These are phyloP conservation scores for Globisporangium heterothallicum DNA, from an alignment of 352 stramenopile genomes.

Conservation along the genomic window DNA sequence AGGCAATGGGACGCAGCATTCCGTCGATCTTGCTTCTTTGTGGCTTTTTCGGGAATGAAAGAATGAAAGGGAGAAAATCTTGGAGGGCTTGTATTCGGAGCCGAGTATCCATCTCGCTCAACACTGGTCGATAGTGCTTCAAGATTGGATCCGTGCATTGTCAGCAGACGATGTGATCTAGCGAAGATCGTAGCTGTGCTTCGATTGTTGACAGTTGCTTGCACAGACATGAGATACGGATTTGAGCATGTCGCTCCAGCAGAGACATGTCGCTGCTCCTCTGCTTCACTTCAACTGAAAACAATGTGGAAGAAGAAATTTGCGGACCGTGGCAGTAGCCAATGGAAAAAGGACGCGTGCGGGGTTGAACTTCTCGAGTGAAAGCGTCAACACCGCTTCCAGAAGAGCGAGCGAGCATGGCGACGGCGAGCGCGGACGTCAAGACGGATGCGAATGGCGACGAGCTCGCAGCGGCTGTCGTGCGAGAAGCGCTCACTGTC, in stretches of 20 bases:
- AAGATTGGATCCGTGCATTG: too few relatives aligned
- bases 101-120: too few relatives aligned
- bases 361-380: background rate
- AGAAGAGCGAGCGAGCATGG: too few relatives aligned
- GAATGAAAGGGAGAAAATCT: constrained; percentile 4
- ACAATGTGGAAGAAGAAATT: background rate
- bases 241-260: too few relatives aligned
- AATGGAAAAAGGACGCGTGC: background rate
- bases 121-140: too few relatives aligned
- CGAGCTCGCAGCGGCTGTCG: constrained; percentile 14
- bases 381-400: too few relatives aligned
- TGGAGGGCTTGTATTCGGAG: constrained; percentile 2
- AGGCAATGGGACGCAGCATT: constrained; percentile 14
- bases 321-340: background rate
- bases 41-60: background rate
- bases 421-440: too few relatives aligned
- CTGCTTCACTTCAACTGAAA: background rate
- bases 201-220: too few relatives aligned
- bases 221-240: too few relatives aligned
- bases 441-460: constrained; percentile 12
- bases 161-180: too few relatives aligned
- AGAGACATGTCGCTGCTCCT: too few relatives aligned
- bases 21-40: background rate
- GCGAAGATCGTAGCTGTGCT: too few relatives aligned
- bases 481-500: constrained; percentile 21